These are phyloP conservation scores for Pseudofabraea citricarpa DNA, from an alignment of 2,329 filamentous ascomycete species.

Conservation along the genomic window DNA sequence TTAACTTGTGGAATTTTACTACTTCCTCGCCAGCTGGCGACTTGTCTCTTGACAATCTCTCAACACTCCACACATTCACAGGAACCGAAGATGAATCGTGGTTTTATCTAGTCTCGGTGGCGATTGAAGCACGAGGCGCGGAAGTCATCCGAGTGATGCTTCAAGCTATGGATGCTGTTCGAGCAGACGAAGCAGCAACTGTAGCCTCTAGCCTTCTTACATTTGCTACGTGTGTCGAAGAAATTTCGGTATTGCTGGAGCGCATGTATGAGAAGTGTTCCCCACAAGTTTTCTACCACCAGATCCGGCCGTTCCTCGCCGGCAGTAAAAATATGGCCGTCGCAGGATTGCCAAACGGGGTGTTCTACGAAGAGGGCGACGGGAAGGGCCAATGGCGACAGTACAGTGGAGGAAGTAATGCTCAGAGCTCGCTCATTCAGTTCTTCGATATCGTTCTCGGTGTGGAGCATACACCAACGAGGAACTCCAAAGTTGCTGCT, in stretches of 20 bases:
- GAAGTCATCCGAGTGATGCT: conserved; percentile 74
- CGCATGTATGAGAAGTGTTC: conserved; percentile 89
- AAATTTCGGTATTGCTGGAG: conserved; percentile 62
- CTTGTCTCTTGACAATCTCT: conserved; percentile 54
- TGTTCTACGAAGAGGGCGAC: conserved; percentile 76
- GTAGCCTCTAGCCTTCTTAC: conserved; percentile 60
- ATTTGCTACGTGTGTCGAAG: conserved; percentile 63
- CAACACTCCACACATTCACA: conserved; percentile 76
- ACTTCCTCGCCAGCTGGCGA: conserved; percentile 48
- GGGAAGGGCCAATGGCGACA: conserved; percentile 66
- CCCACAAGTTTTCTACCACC: conserved; percentile 82
- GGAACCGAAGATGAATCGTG: conserved; percentile 87
- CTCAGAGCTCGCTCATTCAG: conserved; percentile 87
- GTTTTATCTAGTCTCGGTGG: conserved; percentile 88
- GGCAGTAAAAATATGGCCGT: conserved; percentile 90
- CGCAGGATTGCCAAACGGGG: conserved; percentile 75
- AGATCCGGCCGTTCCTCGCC: conserved; percentile 81
- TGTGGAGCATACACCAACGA: conserved; percentile 61
- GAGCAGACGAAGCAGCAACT: conserved; percentile 50
- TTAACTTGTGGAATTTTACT: conserved; percentile 88
- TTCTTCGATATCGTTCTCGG: conserved; percentile 87
- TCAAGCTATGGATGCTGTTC: conserved; percentile 65
- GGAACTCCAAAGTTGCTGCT: conserved; percentile 21
- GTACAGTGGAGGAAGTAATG: conserved; percentile 87
- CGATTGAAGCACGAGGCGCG: conserved; percentile 80